Base-by-base conservation (phyloP, 2,329 filamentous ascomycete genomes). In the Metarhizium guizhouense region DNA sequence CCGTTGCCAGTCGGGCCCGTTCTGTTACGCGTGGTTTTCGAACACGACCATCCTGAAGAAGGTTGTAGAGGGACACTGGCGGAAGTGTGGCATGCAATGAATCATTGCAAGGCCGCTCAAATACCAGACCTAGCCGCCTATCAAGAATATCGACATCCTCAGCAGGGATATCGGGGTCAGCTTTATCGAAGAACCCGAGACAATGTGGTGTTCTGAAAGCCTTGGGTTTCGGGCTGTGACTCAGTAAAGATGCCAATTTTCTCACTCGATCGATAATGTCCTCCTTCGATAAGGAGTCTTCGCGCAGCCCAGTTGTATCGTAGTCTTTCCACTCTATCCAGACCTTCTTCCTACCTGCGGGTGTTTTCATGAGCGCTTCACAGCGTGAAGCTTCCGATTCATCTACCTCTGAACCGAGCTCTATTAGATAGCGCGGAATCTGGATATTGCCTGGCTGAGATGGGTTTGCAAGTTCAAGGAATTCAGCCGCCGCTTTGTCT, bases 261-360 rank as follows among this genome's bases (percentile, higher is more conserved):
- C 69, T 66, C 2, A 78, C 73, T 25, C 76, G 65, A 36, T 76
- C 71, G 25, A 76, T 61, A 47, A 76, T 75, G 16, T 74, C 67
- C 3, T 66, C 61, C 55, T 74, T 76, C 14, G 74, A 71, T 5
- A 75, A 69, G 3, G 69, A 70, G 6, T 65, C 68, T 3, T 69
- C 65, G 7, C 63, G 59, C 30, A 68, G 62, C 1, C 65, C 68
- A n/a, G 72, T 67, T 4, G 57, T 59, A 43, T 72, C 72, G 57
- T 77, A 78, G 55, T 77, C 73, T 61, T 77, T 79, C 76, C 76
- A 78, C 59, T 79, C 76, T 7, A 79, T 69, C 76, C 76, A 78
- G 0, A 78, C 72, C 36, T 66, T 70, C 53, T 70, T 72, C 51
- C 57, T 64, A 6, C 68, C 72, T n/a, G 66, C 61, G 3, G 67